These are phyloP conservation scores for Mercurialis annua DNA, from an alignment of 345 rosid species.

Conservation along the genomic window DNA sequence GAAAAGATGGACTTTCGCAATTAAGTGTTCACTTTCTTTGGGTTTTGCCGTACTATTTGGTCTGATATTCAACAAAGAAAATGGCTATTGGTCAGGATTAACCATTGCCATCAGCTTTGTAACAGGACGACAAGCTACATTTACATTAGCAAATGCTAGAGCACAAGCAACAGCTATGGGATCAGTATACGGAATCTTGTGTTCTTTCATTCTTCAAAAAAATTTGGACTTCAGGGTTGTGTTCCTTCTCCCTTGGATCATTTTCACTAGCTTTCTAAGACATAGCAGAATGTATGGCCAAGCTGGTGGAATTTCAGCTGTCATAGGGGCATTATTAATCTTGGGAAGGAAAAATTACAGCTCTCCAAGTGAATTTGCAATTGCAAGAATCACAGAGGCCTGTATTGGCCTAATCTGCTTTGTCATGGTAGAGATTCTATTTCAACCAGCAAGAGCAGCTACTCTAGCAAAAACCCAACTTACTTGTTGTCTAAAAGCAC, in stretches of 20 bases:
- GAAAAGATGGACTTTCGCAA: constrained; percentile 45
- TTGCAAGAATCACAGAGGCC: constrained; percentile 78
- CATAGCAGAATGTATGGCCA: constrained; percentile 73
- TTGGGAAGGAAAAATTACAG: constrained; percentile 78
- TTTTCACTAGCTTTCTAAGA: constrained; percentile 60
- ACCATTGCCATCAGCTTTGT: constrained; percentile 68
- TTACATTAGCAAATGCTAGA: constrained; percentile 65
- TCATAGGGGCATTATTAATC: constrained; percentile 72
- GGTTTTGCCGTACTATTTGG: constrained; percentile 70
- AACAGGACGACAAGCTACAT: constrained; percentile 67
- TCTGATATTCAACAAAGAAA: constrained; percentile 55
- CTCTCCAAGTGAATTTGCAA: constrained; percentile 74
- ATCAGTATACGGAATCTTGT: constrained; percentile 78
- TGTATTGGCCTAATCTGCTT: constrained; percentile 78
- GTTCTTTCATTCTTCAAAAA: constrained; percentile 67
- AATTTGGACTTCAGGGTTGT: constrained; percentile 62
- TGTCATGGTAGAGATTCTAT: constrained; percentile 50
- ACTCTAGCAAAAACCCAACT: constrained; percentile 61
- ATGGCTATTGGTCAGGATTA: constrained; percentile 87
- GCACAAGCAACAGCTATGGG: constrained; percentile 96
- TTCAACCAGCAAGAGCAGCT: constrained; percentile 70
- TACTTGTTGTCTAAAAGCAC: constrained; percentile 36
- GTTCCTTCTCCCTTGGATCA: constrained; percentile 83
- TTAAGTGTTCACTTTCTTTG: constrained; percentile 61
- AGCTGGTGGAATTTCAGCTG: constrained; percentile 83